Conservation (phyloP, 805 yeast genomes). For the Wickerhamiella bombiphila region DNA sequence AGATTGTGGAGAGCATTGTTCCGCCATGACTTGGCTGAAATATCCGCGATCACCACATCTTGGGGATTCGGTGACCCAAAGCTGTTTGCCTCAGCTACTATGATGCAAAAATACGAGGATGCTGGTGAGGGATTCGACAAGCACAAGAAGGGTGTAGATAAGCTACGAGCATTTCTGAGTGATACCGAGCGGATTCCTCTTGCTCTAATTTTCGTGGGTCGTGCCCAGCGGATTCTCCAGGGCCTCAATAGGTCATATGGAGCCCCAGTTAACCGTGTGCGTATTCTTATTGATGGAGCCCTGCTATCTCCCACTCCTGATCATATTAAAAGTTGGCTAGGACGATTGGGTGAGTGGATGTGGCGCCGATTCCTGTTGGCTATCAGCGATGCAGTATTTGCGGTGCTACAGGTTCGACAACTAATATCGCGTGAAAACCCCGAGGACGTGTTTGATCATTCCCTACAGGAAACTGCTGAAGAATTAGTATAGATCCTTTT, state of each 20-base stretch:
- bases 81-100: conserved; percentile 41
- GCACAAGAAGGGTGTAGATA: conserved; percentile 31
- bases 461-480: conserved; percentile 5
- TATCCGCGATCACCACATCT: conserved; percentile 32
- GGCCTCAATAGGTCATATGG: conserved; percentile 50
- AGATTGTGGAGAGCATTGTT: conserved; percentile 50
- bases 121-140: conserved; percentile 29
- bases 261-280: conserved; percentile 62
- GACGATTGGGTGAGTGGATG: conserved; percentile 6
- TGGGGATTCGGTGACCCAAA: conserved; percentile 67
- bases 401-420: conserved; percentile 9
- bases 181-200: conserved; percentile 56
- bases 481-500: too few species aligned
- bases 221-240: conserved; percentile 65
- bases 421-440: conserved; percentile 11
- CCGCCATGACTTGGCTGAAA: conserved; percentile 33
- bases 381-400: conserved; percentile 7
- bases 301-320: conserved; percentile 10
- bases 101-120: conserved; percentile 33
- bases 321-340: conserved; percentile 4
- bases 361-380: conserved; percentile 10
- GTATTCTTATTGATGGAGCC: conserved; percentile 46
- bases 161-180: conserved; percentile 40
- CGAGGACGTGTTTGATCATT: conserved; percentile 11
- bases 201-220: conserved; percentile 46